phyloP scores from a whole-genome alignment of 306 rosid species.

The Albizia julibrissin region DNA sequence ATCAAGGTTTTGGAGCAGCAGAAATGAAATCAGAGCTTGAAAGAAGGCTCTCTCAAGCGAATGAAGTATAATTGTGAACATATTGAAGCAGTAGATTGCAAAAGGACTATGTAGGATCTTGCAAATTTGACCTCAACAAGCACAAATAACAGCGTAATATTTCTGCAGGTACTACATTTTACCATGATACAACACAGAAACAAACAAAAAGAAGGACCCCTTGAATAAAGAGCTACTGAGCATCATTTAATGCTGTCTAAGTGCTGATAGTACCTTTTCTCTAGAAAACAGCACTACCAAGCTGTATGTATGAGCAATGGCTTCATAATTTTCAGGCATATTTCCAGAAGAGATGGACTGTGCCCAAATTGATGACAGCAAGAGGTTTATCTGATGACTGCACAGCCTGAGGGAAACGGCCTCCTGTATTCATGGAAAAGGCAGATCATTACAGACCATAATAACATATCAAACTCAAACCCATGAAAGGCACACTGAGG shows the following conservation, averaged over 20 bases:
- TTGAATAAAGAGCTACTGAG: conserved; percentile 14
- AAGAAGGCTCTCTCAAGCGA: not conserved
- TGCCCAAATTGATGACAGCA: conserved; percentile 84
- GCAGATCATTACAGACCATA: conserved; percentile 15
- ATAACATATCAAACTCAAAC: conserved; percentile 19
- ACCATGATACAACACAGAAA: conserved; percentile 21
- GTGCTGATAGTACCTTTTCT: conserved; percentile 64
- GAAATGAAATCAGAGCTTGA: conserved; percentile 14
- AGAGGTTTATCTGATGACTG: conserved; percentile 69
- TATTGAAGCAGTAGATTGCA: conserved; percentile 18
- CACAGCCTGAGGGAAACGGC: conserved; percentile 61
- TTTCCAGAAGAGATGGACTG: conserved; percentile 78
- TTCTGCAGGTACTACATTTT: not conserved
- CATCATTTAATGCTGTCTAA: conserved; percentile 24
- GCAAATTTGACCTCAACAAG: conserved; percentile 11
- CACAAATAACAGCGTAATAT: conserved; percentile 12
- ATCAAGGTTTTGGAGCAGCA: conserved; percentile 30
- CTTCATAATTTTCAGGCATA: conserved; percentile 90
- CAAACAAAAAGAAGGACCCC: conserved; percentile 15
- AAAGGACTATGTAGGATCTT: not conserved
- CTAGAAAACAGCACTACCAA: conserved; percentile 77
- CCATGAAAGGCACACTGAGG: conserved; percentile 7
- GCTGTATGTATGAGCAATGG: conserved; percentile 80
- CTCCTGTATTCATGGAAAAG: conserved; percentile 53
- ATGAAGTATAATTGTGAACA: conserved; percentile 13